phyloP scores from a whole-genome alignment of 768 basidiomycete species.

The Mycena olivaceomarginata region DNA sequence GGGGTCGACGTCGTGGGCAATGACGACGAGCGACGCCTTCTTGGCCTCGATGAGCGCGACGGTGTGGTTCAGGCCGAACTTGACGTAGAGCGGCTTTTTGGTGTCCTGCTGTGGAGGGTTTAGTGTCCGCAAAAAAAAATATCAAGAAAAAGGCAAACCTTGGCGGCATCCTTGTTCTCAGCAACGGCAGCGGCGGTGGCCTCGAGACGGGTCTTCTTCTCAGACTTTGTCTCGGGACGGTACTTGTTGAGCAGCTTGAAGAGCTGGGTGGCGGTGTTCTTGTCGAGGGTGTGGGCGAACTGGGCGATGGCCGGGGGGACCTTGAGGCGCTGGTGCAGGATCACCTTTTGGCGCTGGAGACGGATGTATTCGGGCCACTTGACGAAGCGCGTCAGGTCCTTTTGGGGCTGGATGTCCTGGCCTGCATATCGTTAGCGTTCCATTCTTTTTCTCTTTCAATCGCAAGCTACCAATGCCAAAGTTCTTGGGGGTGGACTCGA shows the following conservation, averaged over 20 bases:
- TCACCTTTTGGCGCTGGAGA: slow-evolving; percentile 98
- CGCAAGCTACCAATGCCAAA: slow-evolving; percentile 91
- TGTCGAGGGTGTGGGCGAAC: slow-evolving; percentile 97
- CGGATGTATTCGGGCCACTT: slow-evolving; percentile 99
- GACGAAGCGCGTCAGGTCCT: slow-evolving; percentile 97
- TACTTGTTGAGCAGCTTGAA: slow-evolving; percentile 99
- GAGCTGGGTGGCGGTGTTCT: slow-evolving; percentile 98
- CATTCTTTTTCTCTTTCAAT: neutral
- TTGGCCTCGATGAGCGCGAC: slow-evolving; percentile 98
- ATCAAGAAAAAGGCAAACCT: slow-evolving; percentile 56
- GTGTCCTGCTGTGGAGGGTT: slow-evolving; percentile 70
- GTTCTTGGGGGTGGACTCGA: slow-evolving; percentile 93
- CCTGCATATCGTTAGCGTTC: slow-evolving; percentile 65
- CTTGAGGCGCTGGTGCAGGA: slow-evolving; percentile 98
- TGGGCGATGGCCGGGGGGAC: slow-evolving; percentile 98
- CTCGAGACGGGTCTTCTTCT: slow-evolving; percentile 96
- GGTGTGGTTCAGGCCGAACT: slow-evolving; percentile 98
- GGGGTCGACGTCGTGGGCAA: slow-evolving; percentile 98
- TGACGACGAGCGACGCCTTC: slow-evolving; percentile 96
- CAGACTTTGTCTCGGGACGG: slow-evolving; percentile 94
- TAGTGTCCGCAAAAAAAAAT: neutral
- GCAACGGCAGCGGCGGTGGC: slow-evolving; percentile 86
- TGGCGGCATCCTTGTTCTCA: slow-evolving; percentile 82
- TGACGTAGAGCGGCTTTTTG: slow-evolving; percentile 97
- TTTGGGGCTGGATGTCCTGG: slow-evolving; percentile 93